phyloP scores from a whole-genome alignment of 2,329 filamentous ascomycete species.

The Cordyceps pruinosa region DNA sequence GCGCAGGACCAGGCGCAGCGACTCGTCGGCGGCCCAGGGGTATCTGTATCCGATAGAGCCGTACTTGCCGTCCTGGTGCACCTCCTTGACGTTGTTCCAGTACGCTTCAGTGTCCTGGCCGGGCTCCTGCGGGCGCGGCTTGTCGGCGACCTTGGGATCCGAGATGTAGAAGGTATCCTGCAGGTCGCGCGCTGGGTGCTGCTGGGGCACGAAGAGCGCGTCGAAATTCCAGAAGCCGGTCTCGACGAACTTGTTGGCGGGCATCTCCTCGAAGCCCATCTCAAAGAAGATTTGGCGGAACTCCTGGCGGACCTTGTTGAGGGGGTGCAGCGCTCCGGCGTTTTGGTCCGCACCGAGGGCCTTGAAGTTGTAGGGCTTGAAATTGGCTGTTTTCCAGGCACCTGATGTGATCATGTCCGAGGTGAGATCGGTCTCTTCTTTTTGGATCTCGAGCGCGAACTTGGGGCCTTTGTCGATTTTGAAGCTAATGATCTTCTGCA shows the following conservation, averaged over 20 bases:
- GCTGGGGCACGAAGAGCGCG: constrained; percentile 90
- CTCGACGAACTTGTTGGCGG: constrained; percentile 87
- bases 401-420: constrained; percentile 84
- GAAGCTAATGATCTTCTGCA: constrained; percentile 82
- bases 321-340: constrained; percentile 56
- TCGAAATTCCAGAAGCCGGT: constrained; percentile 99
- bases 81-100: constrained; percentile 78
- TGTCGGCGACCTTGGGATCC: constrained; percentile 72
- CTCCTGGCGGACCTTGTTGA: constrained; percentile 93
- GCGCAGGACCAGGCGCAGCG: constrained; percentile 77
- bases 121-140: constrained; percentile 48
- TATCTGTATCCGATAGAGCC: constrained; percentile 96
- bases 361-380: constrained; percentile 84
- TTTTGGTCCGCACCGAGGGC: constrained; percentile 52
- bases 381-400: constrained; percentile 84
- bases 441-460: constrained; percentile 79
- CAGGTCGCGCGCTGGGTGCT: constrained; percentile 93
- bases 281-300: constrained; percentile 99
- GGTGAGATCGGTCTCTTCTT: constrained; percentile 93
- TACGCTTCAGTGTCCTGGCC: constrained; percentile 72
- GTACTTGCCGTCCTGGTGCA: constrained; percentile 87
- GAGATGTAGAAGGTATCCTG: constrained; percentile 99
- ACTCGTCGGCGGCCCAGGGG: constrained; percentile 84
- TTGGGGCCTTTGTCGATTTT: constrained; percentile 77
- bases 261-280: constrained; percentile 98